phyloP scores from a whole-genome alignment of 768 basidiomycete genomes.

The Brasilioporus rufonigricans region DNA sequence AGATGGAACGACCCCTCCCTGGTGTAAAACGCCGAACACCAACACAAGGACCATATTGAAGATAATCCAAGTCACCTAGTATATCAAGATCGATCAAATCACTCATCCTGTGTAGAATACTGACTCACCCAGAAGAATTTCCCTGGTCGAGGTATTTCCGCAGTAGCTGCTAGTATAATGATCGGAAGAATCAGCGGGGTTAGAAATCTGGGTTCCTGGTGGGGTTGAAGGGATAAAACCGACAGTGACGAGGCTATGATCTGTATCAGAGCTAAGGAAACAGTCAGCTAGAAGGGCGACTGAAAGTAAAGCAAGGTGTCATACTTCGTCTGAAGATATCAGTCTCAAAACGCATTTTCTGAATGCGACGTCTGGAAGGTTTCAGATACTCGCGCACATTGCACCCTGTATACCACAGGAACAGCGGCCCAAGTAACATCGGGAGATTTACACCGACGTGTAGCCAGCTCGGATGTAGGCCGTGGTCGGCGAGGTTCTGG shows the following conservation, averaged over 20 bases:
- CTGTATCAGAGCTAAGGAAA: constrained; percentile 28
- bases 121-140: constrained; percentile 34
- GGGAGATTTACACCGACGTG: constrained; percentile 40
- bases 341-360: constrained; percentile 9
- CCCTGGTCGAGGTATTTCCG: constrained; percentile 26
- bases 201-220: constrained; percentile 41
- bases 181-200: constrained; percentile 34
- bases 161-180: constrained; percentile 29
- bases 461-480: constrained; percentile 40
- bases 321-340: constrained; percentile 20
- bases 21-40: constrained; percentile 39
- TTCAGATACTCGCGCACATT: constrained; percentile 6
- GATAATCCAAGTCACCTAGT: constrained; percentile 28
- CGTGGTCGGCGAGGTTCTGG: constrained; percentile 38
- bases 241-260: constrained; percentile 29
- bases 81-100: not conserved
- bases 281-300: not conserved
- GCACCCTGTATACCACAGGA: constrained; percentile 24
- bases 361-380: not conserved
- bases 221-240: constrained; percentile 35
- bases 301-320: not conserved
- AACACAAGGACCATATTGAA: constrained; percentile 30
- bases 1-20: constrained; percentile 42
- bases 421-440: constrained; percentile 37
- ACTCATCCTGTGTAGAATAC: not conserved